Base-by-base conservation (phyloP, 306 rosid species). In the Fragaria nilgerrensis region DNA sequence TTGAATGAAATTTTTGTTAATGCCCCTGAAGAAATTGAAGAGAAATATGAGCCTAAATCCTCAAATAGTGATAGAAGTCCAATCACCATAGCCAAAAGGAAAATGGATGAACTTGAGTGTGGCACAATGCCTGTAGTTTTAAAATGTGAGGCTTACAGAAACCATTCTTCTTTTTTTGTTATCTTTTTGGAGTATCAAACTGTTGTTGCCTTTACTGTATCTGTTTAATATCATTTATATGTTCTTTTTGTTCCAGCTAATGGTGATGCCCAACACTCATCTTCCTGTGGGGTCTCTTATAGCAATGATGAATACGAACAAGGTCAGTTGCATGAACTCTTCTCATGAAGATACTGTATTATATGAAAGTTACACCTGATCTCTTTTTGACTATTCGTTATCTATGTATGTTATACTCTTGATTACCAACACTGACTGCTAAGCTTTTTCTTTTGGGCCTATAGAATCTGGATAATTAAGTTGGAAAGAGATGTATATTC, bases 271-370 rank as follows among this genome's bases (percentile, higher is more conserved):
- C 65, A 12, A 72, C 19, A 19, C 64, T 19, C 56, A 22, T 72
- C 65, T 55, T 23, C 56, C 8, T 23, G 37, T 3, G 56, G 19
- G 56, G 12, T 44, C 22, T 32, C 55, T 69, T n/a, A 3, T 69
- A 27, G 32, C 16, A 25, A 45, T 69, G 56, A 69, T 34, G 25
- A 70, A n/a, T 13, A 7, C 22, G 27, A 55, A 56, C 27, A 22
- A 56, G 77, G 77, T 73, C n/a, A 55, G 77, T 36, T 20, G n/a
- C 67, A 22, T 73, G 23, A 73, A 39, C 59, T 22, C 7, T 73
- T 12, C 47, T 36, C 14, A 29, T 3, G 13, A 47, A 37, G 15
- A 41, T 37, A 66, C 9, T 20, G 23, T 66, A 43, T 19, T 70
- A 70, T 1, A 47, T 27, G 59, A 47, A 32, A 45, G 32, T 65